Base-by-base conservation (phyloP, 768 basidiomycete genomes). In the Guyanaporus albipodus region DNA sequence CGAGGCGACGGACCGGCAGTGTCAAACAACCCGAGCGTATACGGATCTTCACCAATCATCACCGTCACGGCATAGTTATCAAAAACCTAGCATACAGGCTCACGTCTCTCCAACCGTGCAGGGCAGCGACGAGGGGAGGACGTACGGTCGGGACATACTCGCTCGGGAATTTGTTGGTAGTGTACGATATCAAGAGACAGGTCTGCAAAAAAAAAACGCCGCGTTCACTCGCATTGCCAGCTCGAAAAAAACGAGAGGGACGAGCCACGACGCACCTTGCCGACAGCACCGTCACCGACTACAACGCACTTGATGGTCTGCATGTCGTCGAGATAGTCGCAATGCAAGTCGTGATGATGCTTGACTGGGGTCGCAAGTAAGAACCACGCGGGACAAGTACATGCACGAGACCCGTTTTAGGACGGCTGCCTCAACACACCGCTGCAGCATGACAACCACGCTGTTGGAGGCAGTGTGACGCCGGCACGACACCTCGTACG, bases 21-120 rank as follows among this genome's bases (percentile, higher is more conserved):
- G 78, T 99, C 96, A 70, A 98, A 99, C 57, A 99, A 70, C 46
- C 96, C 96, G 64, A 99, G 73, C 55, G 96, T 98, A 70, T 98
- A 98, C 43, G 96, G 95, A 71, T 98, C 95, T 62, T 98, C 96
- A 43, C 95, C 95, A 72, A 99, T 98, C 96, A 99, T 98, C 49
- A 99, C 96, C n/a, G 95, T 98, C 52, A 98, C 96, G 52, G 96
- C 96, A 72, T 94, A 94, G 71, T 95, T 95, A 71, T 95, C 91
- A 69, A 93, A 93, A 49, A 92, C 87, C 89, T 91, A 70, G 50
- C 47, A 53, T 48, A 56, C 27, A 50, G 36, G 40, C 39, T 50
- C 18, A 49, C 42, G 22, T 59, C 40, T 63, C 56, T 43, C 50
- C 55, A 49, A 34, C 35, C 31, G 17, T 1, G 31, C 8, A n/a